A percentile compares a stretch with the other conserved stretches of the same genome.
phyloP scores from a whole-genome alignment of 2,329 filamentous ascomycete species.

The Kalmusia sp. region DNA sequence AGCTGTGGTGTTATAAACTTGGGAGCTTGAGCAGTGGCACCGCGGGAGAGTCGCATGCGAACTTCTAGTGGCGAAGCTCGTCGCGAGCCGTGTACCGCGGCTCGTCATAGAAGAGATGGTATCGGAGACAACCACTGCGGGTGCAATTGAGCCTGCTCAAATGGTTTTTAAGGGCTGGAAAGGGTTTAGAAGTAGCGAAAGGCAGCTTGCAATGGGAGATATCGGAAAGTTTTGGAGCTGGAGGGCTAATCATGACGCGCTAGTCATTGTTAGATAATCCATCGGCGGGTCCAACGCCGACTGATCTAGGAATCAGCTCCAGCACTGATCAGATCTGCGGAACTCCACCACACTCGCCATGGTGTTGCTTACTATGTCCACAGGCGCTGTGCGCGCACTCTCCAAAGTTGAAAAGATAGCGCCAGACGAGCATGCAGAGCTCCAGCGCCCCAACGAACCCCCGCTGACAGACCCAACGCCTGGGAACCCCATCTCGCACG shows the following conservation, averaged over 20 bases:
- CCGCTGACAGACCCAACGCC: constrained; percentile 58
- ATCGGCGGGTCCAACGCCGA: neutral
- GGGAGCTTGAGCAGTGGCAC: constrained; percentile 30
- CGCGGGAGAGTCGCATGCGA: constrained; percentile 26
- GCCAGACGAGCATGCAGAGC: constrained; percentile 27
- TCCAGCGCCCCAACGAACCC: constrained; percentile 53
- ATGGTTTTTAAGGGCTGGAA: constrained; percentile 18
- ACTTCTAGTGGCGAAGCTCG: constrained; percentile 32
- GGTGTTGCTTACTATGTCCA: constrained; percentile 81
- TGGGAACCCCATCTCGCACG: constrained; percentile 75
- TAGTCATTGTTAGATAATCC: too few species aligned
- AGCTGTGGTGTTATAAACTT: constrained; percentile 28
- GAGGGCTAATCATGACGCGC: constrained; percentile 37
- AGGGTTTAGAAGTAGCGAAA: constrained; percentile 4
- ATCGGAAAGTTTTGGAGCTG: constrained; percentile 32
- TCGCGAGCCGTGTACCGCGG: constrained; percentile 44
- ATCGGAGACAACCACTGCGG: constrained; percentile 2
- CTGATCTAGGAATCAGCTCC: neutral
- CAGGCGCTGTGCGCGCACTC: constrained; percentile 70
- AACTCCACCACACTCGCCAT: constrained; percentile 52
- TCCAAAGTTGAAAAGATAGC: constrained; percentile 36
- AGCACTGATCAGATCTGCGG: neutral
- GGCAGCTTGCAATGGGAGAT: constrained; percentile 6
- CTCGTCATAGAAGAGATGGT: constrained; percentile 37
- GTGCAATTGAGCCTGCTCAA: constrained; percentile 34